Evolutionary conservation across 2,329 filamentous ascomycete genomes (phyloP).

Genomic region (Endocalyx cinctus): DNA sequence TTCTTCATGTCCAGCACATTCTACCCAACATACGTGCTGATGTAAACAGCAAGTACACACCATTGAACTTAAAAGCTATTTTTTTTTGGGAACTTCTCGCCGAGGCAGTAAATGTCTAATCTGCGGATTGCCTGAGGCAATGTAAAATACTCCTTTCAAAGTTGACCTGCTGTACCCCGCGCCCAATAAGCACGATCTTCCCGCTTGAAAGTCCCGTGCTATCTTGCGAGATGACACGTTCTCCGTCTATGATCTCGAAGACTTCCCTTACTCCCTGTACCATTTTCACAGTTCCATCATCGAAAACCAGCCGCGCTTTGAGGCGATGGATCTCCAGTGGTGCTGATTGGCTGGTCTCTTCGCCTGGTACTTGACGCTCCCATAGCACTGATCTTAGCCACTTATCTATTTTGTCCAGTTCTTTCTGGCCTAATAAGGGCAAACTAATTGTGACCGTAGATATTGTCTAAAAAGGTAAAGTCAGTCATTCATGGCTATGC

Average conservation of each 20-base stretch:
- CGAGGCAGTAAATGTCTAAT: no score
- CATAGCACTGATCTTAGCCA: slow-evolving; percentile 85
- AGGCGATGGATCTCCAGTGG: slow-evolving; percentile 79
- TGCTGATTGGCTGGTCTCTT: slow-evolving; percentile 26
- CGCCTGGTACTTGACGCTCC: slow-evolving; percentile 61
- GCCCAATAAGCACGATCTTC: slow-evolving; percentile 63
- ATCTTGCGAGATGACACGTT: slow-evolving; percentile 15
- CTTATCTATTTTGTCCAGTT: slow-evolving; percentile 63
- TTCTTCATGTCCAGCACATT: no score
- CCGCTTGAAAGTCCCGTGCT: slow-evolving; percentile 30
- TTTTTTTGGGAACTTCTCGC: no score
- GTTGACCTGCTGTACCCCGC: slow-evolving; percentile 45
- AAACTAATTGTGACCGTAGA: slow-evolving; percentile 73
- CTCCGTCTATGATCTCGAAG: slow-evolving; percentile 78
- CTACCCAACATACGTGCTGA: no score
- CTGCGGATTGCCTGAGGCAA: no score
- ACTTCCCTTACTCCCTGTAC: slow-evolving; percentile 90
- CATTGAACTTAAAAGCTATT: no score
- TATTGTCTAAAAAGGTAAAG: no score
- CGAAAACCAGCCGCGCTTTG: slow-evolving; percentile 72
- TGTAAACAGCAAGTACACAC: no score
- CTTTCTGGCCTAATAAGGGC: slow-evolving; percentile 50
- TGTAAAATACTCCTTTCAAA: slow-evolving; percentile 40
- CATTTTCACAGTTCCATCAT: slow-evolving; percentile 64
- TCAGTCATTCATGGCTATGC: no score